Conservation (phyloP, 2,329 filamentous ascomycete genomes). For the Pezicula carpinea region DNA sequence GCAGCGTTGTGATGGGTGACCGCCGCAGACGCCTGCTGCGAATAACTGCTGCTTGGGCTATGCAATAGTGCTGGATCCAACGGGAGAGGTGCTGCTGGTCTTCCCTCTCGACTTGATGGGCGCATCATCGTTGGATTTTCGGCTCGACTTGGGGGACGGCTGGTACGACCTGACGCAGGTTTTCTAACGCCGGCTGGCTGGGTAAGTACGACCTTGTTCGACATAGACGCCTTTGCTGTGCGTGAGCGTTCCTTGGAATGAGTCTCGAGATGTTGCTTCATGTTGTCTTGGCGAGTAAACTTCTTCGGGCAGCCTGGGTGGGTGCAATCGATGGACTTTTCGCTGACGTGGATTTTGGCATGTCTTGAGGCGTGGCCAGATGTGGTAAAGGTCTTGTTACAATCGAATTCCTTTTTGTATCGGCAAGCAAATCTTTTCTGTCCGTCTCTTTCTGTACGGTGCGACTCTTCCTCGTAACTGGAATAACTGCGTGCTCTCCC, state of each 20-base stretch:
- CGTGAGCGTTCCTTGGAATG: constrained; percentile 56
- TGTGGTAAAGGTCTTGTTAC: constrained; percentile 77
- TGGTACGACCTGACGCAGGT: constrained; percentile 21
- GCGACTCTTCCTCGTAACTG: constrained; percentile 16
- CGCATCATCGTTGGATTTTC: neutral
- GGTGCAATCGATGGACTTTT: constrained; percentile 68
- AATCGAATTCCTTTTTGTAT: constrained; percentile 65
- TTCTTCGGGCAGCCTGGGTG: constrained; percentile 71
- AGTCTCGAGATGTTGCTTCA: constrained; percentile 79
- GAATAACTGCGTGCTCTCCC: neutral
- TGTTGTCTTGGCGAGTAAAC: constrained; percentile 79
- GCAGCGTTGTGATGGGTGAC: too few species aligned
- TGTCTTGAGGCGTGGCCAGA: constrained; percentile 82
- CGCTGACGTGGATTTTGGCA: constrained; percentile 78
- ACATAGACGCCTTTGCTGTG: constrained; percentile 24
- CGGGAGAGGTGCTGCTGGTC: neutral
- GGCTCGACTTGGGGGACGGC: constrained; percentile 30
- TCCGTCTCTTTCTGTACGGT: constrained; percentile 13
- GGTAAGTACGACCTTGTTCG: constrained; percentile 26
- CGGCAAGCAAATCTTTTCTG: constrained; percentile 73
- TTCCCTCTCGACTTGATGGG: neutral
- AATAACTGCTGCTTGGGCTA: too few species aligned
- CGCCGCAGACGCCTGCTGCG: too few species aligned
- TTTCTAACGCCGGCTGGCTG: constrained; percentile 26
- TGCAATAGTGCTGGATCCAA: constrained; percentile 12